A percentile compares a stretch with the other conserved stretches of the same genome.
Conservation (phyloP, 352 stramenopile genomes). For the Pythium apleroticum region DNA sequence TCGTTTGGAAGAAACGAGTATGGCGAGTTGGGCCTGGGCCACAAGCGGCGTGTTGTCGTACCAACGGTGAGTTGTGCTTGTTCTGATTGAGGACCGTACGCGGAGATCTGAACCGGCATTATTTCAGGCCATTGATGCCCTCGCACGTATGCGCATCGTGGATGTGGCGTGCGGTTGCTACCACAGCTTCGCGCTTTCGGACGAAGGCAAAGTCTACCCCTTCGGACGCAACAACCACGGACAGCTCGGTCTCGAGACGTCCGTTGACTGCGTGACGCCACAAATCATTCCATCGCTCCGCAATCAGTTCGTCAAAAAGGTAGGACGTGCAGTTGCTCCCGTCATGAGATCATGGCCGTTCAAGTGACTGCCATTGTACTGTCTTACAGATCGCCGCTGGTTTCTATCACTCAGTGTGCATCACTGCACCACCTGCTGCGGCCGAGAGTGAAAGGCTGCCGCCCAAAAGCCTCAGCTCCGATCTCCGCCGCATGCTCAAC, state of each 20-base stretch:
- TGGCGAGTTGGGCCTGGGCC: slow-evolving; percentile 89
- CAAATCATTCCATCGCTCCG: slow-evolving; percentile 71
- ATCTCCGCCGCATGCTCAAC: slow-evolving; percentile 84
- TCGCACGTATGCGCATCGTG: slow-evolving; percentile 57
- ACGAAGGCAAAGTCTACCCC: slow-evolving; percentile 88
- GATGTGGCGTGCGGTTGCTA: slow-evolving; percentile 85
- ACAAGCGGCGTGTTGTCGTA: slow-evolving; percentile 61
- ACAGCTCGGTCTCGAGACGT: slow-evolving; percentile 84
- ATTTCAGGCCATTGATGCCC: slow-evolving; percentile 49
- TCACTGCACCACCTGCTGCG: slow-evolving; percentile 30
- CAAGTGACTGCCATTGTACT: not conserved
- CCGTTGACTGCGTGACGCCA: slow-evolving; percentile 66
- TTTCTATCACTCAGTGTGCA: slow-evolving; percentile 91
- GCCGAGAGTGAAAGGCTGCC: not conserved
- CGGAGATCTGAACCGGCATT: too few species aligned
- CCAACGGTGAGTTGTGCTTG: slow-evolving; percentile 45
- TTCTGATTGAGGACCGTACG: not conserved
- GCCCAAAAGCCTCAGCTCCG: slow-evolving; percentile 51
- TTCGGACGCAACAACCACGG: slow-evolving; percentile 95
- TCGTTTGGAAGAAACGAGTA: slow-evolving; percentile 94
- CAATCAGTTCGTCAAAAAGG: slow-evolving; percentile 61
- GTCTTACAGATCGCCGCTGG: slow-evolving; percentile 77
- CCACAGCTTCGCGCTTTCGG: slow-evolving; percentile 79
- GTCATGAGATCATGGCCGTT: too few species aligned
- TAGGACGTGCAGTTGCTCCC: slow-evolving; percentile 14